These are phyloP conservation scores for Bauhinia variegata DNA, from an alignment of 306 rosid species.

Conservation along the genomic window DNA sequence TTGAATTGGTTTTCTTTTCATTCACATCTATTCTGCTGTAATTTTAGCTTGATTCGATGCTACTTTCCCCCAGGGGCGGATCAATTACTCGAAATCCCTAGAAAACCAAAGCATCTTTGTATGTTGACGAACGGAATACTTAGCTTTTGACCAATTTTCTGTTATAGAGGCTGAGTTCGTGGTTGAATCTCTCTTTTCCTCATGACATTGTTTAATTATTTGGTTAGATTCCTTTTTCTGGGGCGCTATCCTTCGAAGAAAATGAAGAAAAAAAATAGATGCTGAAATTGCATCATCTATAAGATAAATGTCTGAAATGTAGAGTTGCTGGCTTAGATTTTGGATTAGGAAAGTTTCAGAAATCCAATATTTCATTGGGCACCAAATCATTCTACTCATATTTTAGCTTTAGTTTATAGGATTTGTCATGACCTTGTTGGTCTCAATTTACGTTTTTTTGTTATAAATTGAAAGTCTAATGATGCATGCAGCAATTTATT, in stretches of 20 bases:
- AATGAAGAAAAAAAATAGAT: too few relatives aligned
- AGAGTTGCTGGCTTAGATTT: too few relatives aligned
- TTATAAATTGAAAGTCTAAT: too few relatives aligned
- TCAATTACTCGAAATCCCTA: slow-evolving; percentile 6
- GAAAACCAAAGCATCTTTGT: background rate
- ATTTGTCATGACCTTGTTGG: too few relatives aligned
- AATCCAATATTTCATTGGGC: background rate
- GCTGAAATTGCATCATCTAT: too few relatives aligned
- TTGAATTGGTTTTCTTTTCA: background rate
- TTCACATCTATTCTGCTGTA: background rate
- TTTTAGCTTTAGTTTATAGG: background rate
- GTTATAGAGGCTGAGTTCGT: background rate
- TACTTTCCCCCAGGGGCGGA: background rate
- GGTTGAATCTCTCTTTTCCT: background rate
- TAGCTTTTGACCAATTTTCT: background rate
- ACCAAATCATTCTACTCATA: background rate
- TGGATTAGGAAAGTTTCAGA: background rate
- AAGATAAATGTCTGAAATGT: too few relatives aligned
- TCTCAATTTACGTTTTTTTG: too few relatives aligned
- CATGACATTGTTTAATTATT: background rate
- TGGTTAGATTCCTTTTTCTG: too few relatives aligned
- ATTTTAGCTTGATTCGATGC: background rate
- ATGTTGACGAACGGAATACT: background rate
- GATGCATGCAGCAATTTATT: background rate
- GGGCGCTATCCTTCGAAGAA: too few relatives aligned